These are phyloP conservation scores for Helianthus annuus DNA, from an alignment of 129 eudicot species.

Conservation along the genomic window HanXRQr2.0-SUNRISE NC_035443.2:36166333-36166832, in stretches of 20 bases:
- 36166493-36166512: conserved; percentile 46
- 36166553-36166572: not conserved
- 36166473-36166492: conserved; percentile 83
- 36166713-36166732: conserved; percentile 50
- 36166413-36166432: conserved; percentile 84
- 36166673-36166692: conserved; percentile 65
- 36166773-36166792: conserved; percentile 82
- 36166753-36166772: conserved; percentile 61
- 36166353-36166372: conserved; percentile 17
- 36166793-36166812: not conserved
- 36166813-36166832: not conserved
- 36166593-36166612: conserved; percentile 5
- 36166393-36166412: conserved; percentile 37
- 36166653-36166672: conserved; percentile 59
- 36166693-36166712: conserved; percentile 51
- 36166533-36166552: not conserved
- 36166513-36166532: conserved; percentile 9
- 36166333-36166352: conserved; percentile 6
- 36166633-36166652: conserved; percentile 60
- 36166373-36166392: not conserved
- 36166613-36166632: conserved; percentile 57
- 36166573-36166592: too few relatives aligned
- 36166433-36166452: conserved; percentile 87
- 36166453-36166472: conserved; percentile 93
- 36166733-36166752: conserved; percentile 57